A percentile compares a stretch with the other conserved stretches of the same genome.
These are phyloP conservation scores for Phellopilus nigrolimitatus DNA, from an alignment of 1,284 basidiomycete species.

Conservation along the genomic window DNA sequence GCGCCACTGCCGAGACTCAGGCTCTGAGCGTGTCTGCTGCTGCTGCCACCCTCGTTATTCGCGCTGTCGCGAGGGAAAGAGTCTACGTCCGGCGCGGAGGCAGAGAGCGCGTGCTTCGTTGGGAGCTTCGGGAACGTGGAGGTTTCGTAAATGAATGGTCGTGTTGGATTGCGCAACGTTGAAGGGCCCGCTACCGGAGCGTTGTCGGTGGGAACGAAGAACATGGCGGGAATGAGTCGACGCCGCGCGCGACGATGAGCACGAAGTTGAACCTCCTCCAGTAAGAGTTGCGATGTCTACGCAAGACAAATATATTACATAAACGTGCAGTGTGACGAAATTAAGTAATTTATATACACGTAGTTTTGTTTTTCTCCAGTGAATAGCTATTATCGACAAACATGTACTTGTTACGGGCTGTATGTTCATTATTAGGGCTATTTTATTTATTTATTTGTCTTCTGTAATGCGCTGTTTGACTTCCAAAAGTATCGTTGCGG, in stretches of 20 bases:
- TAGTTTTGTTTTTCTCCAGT: too few species aligned
- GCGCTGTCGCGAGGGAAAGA: not conserved
- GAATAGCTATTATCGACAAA: too few species aligned
- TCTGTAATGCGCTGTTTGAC: too few species aligned
- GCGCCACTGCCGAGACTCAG: not conserved
- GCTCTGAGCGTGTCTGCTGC: not conserved
- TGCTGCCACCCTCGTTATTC: not conserved
- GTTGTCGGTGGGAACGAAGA: not conserved
- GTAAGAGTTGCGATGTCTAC: not conserved
- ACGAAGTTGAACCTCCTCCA: not conserved
- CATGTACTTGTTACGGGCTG: too few species aligned
- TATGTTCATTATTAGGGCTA: too few species aligned
- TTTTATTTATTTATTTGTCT: too few species aligned
- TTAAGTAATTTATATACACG: too few species aligned
- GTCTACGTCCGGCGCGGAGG: constrained; percentile 3
- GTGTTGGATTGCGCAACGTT: not conserved
- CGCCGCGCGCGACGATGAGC: not conserved
- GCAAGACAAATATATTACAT: not conserved
- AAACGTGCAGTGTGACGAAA: too few species aligned
- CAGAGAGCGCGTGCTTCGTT: constrained; percentile 11
- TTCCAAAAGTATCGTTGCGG: too few species aligned
- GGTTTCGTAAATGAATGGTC: not conserved
- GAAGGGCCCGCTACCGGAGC: not conserved
- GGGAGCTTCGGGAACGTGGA: constrained; percentile 9
- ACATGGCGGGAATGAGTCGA: not conserved